Evolutionary conservation across 352 stramenopile species (phyloP), one percentile per base, ranked within the genome.

Genomic region (Pythium pyrilobum): DNA sequence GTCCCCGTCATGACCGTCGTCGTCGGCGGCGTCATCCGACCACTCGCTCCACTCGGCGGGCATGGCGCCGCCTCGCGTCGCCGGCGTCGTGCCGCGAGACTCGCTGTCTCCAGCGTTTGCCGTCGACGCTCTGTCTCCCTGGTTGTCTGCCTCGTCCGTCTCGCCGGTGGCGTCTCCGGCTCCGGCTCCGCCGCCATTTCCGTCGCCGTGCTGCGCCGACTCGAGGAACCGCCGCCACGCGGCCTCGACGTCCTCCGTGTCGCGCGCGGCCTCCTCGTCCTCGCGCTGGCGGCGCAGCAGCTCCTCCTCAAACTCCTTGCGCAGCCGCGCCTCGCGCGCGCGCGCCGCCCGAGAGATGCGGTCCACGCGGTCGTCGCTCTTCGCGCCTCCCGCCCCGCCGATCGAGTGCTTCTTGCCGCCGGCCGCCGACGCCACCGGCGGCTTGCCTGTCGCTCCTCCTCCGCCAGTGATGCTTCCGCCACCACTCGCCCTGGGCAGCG

Each of bases 171-270:
- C 43, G 15, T 61, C 39, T 4, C 45, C 41, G 18, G 10, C 6
- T 13, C 33, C 20, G 13, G 40, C 15, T 56, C 25, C 10, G 4
- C 33, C 34, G 11, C 36, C 38, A 31, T 71, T 38, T 34, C 64
- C 62, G 8, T 54, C 34, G 1, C 45, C 52, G 11, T 67, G 16
- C 11, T 52, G 23, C 29, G 40, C 52, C 6, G 72, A 71, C 44
- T 87, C 75, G 32, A 89, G 59, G 39, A 89, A 87, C 13, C 64
- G 63, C 32, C 74, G 65, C 78, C 78, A 89, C 18, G 76, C 78
- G 2, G 49, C 45, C 38, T 86, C 74, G 2, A 89, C 78, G 27
- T 89, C 78, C 9, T 57, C 69, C 4, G 67, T 86, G 53, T 87
- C 74, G n/a, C 31, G 28, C 15, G 42, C 57, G 1, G 64, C 64